Evolutionary conservation across 768 basidiomycete species (phyloP), one percentile per base, ranked within the genome.

Genomic region (Rossbeevera mucosa): DNA sequence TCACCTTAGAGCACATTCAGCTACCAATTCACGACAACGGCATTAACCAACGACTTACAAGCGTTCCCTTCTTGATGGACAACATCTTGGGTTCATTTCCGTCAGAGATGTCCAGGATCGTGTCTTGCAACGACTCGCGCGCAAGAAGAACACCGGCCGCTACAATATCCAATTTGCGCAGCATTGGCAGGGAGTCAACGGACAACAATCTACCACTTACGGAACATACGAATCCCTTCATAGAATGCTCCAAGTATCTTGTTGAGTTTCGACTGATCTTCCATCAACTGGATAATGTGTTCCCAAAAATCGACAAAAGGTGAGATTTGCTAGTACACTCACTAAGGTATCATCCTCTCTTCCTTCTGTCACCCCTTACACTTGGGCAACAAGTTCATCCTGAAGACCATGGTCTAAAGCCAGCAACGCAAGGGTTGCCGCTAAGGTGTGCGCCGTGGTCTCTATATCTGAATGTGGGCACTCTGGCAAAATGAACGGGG

Each of bases 191-290:
- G 13, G 16, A n/a, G 7, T 31, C 3, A 5, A 33, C 21, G 7
- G 21, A 41, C 11, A 26, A 1, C 8, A 2, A 20, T n/a, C 9
- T 30, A 28, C 33, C 22, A 60, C 71, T 2, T 33, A 72, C 71
- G 71, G 40, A 61, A 72, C 51, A 74, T 47, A n/a, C 73, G 54
- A 13, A 60, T 43, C 11, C 63, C 72, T 61, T 74, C 69, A 28
- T 63, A 61, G 40, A 65, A 70, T 21, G 55, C 59, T 26, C 57
- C 61, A 28, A 65, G 59, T 18, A 69, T 52, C 50, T 69, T 68
- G 51, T 68, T 59, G 1, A 73, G 60, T 33, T 59, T 63, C 29
- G 47, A 40, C 30, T 63, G 66, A 36, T 69, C 65, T 40, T 67
- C 64, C 24, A 58, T 25, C 21, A 49, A 49, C 65, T 62, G 43